Conservation (phyloP, 495 filamentous ascomycete genomes). For the Aspergillus baeticus region DNA sequence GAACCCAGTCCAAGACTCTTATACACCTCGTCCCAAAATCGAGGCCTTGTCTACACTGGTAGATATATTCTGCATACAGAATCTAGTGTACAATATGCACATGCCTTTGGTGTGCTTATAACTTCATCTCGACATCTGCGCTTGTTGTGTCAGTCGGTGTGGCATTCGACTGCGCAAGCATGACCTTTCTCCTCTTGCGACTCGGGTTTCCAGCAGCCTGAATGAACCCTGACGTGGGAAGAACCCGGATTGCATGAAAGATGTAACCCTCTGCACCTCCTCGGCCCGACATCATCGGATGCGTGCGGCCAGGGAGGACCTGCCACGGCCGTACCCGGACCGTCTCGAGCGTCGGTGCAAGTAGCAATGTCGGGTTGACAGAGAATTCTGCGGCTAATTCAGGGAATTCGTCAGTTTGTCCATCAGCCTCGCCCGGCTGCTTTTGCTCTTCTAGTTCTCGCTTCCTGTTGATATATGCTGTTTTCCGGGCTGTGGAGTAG, state of each 20-base stretch:
- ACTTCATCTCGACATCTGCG: conserved; percentile 35
- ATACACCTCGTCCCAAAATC: neutral
- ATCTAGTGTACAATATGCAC: neutral
- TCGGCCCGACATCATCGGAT: conserved; percentile 85
- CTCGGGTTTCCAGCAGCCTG: conserved; percentile 79
- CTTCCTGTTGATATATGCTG: conserved; percentile 61
- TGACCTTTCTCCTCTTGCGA: conserved; percentile 46
- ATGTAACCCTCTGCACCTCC: conserved; percentile 91
- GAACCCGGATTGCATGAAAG: conserved; percentile 77
- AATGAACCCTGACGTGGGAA: conserved; percentile 74
- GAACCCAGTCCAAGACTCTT: neutral
- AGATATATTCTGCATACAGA: neutral
- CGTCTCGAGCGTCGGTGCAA: conserved; percentile 78
- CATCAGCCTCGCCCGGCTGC: conserved; percentile 14
- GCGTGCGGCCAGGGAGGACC: conserved; percentile 86
- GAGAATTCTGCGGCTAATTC: conserved; percentile 68
- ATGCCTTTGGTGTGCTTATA: conserved; percentile 10
- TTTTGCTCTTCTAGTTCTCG: conserved; percentile 32
- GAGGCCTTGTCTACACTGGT: neutral
- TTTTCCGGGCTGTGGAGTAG: conserved; percentile 72
- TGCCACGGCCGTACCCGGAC: conserved; percentile 77
- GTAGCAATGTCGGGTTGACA: conserved; percentile 76
- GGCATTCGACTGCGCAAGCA: conserved; percentile 21
- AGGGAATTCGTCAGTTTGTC: conserved; percentile 32
- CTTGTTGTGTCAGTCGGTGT: conserved; percentile 21